phyloP scores from a whole-genome alignment of 805 yeast species.

The Kodamaea neixiangensis region DNA sequence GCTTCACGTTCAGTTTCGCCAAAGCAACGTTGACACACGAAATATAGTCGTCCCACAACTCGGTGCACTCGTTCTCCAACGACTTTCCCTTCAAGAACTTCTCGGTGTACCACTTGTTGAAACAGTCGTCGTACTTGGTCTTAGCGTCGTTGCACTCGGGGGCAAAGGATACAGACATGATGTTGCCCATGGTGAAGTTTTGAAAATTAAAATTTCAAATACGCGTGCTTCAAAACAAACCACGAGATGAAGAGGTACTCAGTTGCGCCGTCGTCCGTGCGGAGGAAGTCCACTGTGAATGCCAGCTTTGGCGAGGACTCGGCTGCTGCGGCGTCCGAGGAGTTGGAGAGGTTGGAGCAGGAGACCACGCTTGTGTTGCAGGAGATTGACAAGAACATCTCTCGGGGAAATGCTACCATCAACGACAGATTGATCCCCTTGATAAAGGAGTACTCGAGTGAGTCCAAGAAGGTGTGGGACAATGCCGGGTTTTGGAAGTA shows the following conservation, averaged over 20 bases:
- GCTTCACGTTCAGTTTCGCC: constrained; percentile 72
- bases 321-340: constrained; percentile 21
- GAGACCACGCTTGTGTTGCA: constrained; percentile 76
- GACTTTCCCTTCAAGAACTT: constrained; percentile 60
- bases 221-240: not conserved
- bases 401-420: constrained; percentile 65
- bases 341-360: constrained; percentile 69
- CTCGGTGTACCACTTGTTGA: constrained; percentile 93
- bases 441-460: constrained; percentile 57
- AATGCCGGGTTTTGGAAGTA: constrained; percentile 75
- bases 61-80: constrained; percentile 84
- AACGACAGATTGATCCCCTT: constrained; percentile 69
- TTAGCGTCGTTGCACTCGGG: constrained; percentile 93
- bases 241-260: constrained; percentile 35
- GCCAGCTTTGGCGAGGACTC: constrained; percentile 15
- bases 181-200: constrained; percentile 46
- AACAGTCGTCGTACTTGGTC: constrained; percentile 86
- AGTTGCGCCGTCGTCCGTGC: constrained; percentile 34
- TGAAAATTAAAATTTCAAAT: not conserved
- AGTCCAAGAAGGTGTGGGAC: constrained; percentile 62
- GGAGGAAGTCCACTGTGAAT: constrained; percentile 30
- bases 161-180: constrained; percentile 76
- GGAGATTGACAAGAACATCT: constrained; percentile 73
- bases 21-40: constrained; percentile 78
- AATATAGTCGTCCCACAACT: constrained; percentile 83